Evolutionary conservation across 805 yeast species (phyloP).

Genomic region (Clavispora phyllophila): DNA sequence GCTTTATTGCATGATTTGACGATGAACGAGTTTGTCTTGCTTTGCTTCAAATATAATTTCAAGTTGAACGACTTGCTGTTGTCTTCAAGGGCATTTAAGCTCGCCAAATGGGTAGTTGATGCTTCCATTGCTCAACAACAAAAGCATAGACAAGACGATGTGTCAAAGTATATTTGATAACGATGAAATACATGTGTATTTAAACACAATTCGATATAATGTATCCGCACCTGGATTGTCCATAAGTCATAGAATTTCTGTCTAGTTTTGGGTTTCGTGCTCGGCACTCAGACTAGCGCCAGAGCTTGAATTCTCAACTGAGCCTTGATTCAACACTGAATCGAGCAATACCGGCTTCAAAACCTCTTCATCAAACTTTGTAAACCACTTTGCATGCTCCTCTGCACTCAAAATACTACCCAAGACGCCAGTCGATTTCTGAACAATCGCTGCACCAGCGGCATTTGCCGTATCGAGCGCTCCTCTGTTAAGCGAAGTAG

Average conservation of each 20-base stretch:
- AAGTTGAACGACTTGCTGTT: constrained; percentile 61
- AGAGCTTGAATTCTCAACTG: neutral
- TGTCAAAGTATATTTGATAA: constrained; percentile 2
- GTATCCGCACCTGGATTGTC: neutral
- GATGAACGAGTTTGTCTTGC: constrained; percentile 57
- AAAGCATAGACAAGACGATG: constrained; percentile 13
- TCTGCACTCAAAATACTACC: constrained; percentile 48
- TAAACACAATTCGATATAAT: neutral
- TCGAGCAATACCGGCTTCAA: constrained; percentile 88
- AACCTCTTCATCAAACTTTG: constrained; percentile 88
- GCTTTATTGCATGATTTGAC: constrained; percentile 59
- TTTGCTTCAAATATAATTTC: constrained; percentile 59
- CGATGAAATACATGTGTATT: neutral
- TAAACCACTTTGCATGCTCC: constrained; percentile 87
- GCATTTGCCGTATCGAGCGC: neutral
- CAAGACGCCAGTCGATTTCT: constrained; percentile 26
- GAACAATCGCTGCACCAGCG: neutral
- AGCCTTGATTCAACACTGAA: constrained; percentile 27
- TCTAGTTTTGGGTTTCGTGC: neutral
- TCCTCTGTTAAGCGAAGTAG: constrained; percentile 7
- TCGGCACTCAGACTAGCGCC: neutral
- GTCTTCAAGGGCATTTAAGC: constrained; percentile 56
- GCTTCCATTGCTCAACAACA: constrained; percentile 50
- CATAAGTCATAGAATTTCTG: neutral
- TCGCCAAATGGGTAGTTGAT: constrained; percentile 72